Evolutionary conservation across 345 rosid genomes (phyloP).

Genomic region (Acer campestre): DNA sequence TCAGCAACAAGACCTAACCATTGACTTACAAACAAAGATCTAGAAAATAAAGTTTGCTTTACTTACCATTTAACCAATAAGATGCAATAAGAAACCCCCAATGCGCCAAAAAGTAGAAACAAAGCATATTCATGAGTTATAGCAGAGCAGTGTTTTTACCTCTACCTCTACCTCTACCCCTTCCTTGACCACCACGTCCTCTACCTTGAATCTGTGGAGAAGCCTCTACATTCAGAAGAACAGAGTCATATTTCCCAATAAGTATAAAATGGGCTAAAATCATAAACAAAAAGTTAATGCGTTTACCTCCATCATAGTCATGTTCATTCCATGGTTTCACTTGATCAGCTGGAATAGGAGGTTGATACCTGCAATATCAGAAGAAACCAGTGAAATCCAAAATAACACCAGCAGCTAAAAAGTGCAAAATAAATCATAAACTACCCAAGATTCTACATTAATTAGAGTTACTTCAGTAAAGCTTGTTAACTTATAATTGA

Average conservation of each 20-base stretch:
- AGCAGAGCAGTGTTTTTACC: slow-evolving; percentile 15
- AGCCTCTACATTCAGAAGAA: slow-evolving; percentile 24
- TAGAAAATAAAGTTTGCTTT: background rate
- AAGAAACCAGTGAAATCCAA: background rate
- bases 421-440: background rate
- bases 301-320: slow-evolving; percentile 34
- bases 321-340: slow-evolving; percentile 33
- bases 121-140: background rate
- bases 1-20: background rate
- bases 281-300: background rate
- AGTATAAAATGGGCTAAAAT: background rate
- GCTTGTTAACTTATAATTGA: background rate
- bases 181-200: slow-evolving; percentile 21
- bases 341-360: slow-evolving; percentile 39
- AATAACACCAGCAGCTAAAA: background rate
- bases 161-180: slow-evolving; percentile 31
- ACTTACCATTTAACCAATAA: background rate
- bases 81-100: background rate
- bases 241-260: background rate
- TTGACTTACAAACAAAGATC: background rate
- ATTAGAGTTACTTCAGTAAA: background rate
- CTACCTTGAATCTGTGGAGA: slow-evolving; percentile 20
- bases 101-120: background rate
- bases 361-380: slow-evolving; percentile 30
- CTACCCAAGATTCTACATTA: background rate